Evolutionary conservation across 129 eudicot species (phyloP), one percentile per base, ranked within the genome.

Genomic region (Flaveria bidentis): DNA sequence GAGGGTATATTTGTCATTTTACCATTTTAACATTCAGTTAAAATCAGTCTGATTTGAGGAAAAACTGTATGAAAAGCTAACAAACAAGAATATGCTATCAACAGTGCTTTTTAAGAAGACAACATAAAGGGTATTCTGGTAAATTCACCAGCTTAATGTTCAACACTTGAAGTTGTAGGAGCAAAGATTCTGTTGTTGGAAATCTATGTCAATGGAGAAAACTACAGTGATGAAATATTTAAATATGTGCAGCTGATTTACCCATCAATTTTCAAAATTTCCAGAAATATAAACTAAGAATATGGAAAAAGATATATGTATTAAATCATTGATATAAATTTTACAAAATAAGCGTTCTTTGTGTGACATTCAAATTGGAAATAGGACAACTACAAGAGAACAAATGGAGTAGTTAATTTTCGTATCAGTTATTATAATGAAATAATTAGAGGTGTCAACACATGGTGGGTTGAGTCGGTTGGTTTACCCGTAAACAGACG

Each of bases 231-330:
- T 41, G 52, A 65, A 30, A 80, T 73, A 68, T 33, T 13, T 7
- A 62, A 26, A 80, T 73, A 67, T 79, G 61, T 79, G 44, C 74
- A 72, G 52, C 20, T n/a, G 11, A 79, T 64, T 33, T 79, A 63
- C 73, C 28, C 30, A 57, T 0, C 2, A 62, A 3, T 62, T 62
- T 28, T 26, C 4, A 14, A 64, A 15, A 2, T 14, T 30, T 33
- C 12, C 23, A 36, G 2, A 39, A 66, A 45, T 68, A n/a, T 68
- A 47, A 69, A 28, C 15, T 7, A 49, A 69, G 25, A 46, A 47
- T 47, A 45, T 13, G 25, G 41, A 39, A 65, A 56, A 47, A 41
- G 41, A 41, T 15, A 25, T 26, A 13, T 49, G 4, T 28, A 28
- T 23, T 30, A 36, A 36, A 36, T 36, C 41, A 47, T 15, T 47